phyloP scores from a whole-genome alignment of 306 rosid species.

The Comarum palustre region DNA sequence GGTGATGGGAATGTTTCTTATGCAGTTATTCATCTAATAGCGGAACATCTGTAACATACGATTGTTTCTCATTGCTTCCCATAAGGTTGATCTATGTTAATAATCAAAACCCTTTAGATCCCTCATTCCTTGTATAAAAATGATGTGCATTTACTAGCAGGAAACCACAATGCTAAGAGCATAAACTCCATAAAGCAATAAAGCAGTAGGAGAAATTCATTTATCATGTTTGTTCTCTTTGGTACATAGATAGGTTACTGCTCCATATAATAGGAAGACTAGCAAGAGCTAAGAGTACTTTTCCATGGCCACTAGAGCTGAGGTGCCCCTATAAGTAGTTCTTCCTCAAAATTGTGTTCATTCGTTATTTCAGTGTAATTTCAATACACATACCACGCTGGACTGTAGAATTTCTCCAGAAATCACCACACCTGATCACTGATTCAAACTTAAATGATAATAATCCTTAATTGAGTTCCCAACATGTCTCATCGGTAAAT shows the following conservation, averaged over 20 bases:
- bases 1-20: neutral
- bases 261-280: neutral
- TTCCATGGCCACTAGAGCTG: too few relatives aligned
- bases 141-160: neutral
- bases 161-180: neutral
- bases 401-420: too few relatives aligned
- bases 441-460: too few relatives aligned
- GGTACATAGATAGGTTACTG: neutral
- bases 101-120: neutral
- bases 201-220: neutral
- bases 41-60: neutral
- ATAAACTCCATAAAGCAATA: neutral
- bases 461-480: too few relatives aligned
- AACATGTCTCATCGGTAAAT: too few relatives aligned
- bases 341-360: neutral
- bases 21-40: neutral
- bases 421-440: too few relatives aligned
- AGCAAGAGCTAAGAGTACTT: neutral
- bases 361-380: too few relatives aligned
- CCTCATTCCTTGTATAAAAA: neutral
- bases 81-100: neutral
- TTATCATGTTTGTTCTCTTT: neutral
- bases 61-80: neutral
- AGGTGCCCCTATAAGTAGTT: neutral
- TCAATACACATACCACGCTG: too few relatives aligned